Percentiles rank a stretch among this genome's conserved stretches.
These are phyloP conservation scores for Hydrangea macrophylla DNA, from an alignment of 148 eudicot genomes.

Conservation along the genomic window DNA sequence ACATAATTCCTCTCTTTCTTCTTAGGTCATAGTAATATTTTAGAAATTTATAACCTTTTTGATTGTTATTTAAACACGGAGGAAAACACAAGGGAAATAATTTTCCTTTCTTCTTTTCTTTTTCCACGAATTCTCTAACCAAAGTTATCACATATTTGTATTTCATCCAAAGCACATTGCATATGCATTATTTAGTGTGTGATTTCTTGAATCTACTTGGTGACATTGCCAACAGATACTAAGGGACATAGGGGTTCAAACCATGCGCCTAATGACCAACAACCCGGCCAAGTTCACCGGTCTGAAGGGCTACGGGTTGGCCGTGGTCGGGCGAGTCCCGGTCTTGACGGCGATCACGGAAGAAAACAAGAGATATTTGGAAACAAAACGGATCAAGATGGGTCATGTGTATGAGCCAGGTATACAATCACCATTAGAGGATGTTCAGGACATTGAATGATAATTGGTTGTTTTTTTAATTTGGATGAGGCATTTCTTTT, in stretches of 20 bases:
- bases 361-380: conserved; percentile 78
- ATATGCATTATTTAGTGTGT: too few relatives aligned
- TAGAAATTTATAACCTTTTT: too few relatives aligned
- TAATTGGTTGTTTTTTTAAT: neutral
- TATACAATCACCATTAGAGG: conserved; percentile 42
- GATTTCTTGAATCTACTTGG: too few relatives aligned
- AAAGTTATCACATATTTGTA: too few relatives aligned
- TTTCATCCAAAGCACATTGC: too few relatives aligned
- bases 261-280: conserved; percentile 94
- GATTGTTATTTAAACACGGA: too few relatives aligned
- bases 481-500: conserved; percentile 9
- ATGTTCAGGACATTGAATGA: conserved; percentile 12
- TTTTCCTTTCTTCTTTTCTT: too few relatives aligned
- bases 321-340: conserved; percentile 90
- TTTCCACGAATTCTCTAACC: too few relatives aligned
- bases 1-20: too few relatives aligned
- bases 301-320: conserved; percentile 93
- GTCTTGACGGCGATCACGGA: conserved; percentile 89
- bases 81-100: too few relatives aligned
- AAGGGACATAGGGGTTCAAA: conserved; percentile 72
- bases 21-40: too few relatives aligned
- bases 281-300: conserved; percentile 93
- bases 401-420: conserved; percentile 94
- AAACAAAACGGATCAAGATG: conserved; percentile 82
- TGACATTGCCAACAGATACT: conserved; percentile 60